phyloP scores from a whole-genome alignment of 2,329 filamentous ascomycete genomes.

The Pyrenophora teres region DNA sequence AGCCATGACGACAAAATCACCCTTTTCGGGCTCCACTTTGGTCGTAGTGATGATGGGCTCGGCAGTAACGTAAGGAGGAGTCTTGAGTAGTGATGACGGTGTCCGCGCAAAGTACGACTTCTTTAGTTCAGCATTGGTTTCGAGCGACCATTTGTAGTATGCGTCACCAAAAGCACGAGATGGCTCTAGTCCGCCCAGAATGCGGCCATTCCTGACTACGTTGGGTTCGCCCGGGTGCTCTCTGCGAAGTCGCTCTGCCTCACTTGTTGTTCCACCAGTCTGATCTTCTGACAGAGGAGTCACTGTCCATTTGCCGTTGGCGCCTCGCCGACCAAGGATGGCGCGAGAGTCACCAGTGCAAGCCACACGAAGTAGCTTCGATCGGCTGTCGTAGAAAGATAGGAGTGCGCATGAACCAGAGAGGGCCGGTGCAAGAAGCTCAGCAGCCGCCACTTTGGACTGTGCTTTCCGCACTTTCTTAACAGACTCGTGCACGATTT shows the following conservation, averaged over 20 bases:
- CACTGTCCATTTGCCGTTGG: constrained; percentile 88
- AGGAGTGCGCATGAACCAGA: constrained; percentile 97
- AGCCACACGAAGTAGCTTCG: constrained; percentile 87
- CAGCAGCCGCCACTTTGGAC: constrained; percentile 87
- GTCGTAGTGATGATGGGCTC: constrained; percentile 95
- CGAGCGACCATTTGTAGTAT: constrained; percentile 91
- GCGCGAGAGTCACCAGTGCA: constrained; percentile 97
- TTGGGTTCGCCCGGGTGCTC: constrained; percentile 89
- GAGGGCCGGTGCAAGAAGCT: constrained; percentile 87
- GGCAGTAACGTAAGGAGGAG: constrained; percentile 94
- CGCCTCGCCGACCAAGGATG: constrained; percentile 78
- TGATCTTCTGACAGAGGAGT: constrained; percentile 90
- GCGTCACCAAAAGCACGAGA: constrained; percentile 95
- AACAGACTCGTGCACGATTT: constrained; percentile 92
- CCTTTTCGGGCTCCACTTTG: constrained; percentile 83
- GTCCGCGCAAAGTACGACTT: constrained; percentile 85
- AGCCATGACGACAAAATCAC: constrained; percentile 94
- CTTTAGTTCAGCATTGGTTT: constrained; percentile 82
- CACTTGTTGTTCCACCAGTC: constrained; percentile 85
- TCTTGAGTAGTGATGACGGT: constrained; percentile 77
- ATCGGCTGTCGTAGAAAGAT: constrained; percentile 90
- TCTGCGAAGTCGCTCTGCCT: constrained; percentile 78
- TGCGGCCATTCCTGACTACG: constrained; percentile 85
- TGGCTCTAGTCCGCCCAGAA: constrained; percentile 89
- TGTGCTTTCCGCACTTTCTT: constrained; percentile 87